phyloP scores from a whole-genome alignment of 1,139 yeast species.

The Arxiozyma slooffiae region DNA sequence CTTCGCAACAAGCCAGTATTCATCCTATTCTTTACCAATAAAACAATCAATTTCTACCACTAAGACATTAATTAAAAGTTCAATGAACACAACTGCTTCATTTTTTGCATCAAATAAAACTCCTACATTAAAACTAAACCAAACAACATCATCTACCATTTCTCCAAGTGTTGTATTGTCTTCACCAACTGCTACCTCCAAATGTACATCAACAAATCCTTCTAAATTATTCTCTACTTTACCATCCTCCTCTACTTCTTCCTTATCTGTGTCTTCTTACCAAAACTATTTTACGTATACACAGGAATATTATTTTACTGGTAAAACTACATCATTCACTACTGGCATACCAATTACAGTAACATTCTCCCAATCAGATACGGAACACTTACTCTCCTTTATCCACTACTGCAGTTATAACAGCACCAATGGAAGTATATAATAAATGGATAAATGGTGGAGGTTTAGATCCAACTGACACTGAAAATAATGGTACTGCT shows the following conservation, averaged over 20 bases:
- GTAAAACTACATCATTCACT: conserved; percentile 31
- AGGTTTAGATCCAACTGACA: conserved; percentile 5
- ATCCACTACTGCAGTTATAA: conserved; percentile 29
- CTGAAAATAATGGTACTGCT: neutral
- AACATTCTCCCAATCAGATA: conserved; percentile 9
- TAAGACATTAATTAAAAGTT: neutral
- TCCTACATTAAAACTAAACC: neutral
- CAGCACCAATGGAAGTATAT: conserved; percentile 29
- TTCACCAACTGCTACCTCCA: neutral
- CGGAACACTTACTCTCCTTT: conserved; percentile 7
- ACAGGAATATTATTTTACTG: conserved; percentile 37
- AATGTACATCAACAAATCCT: no score
- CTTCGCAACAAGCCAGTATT: neutral
- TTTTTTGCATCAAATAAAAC: neutral
- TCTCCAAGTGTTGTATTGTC: neutral
- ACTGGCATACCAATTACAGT: conserved; percentile 32
- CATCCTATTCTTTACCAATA: neutral
- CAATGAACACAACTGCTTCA: neutral
- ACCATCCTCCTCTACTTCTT: neutral
- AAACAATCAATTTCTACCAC: neutral
- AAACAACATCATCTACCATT: neutral
- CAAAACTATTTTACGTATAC: conserved; percentile 24
- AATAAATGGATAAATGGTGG: conserved; percentile 19
- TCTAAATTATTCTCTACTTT: no score
- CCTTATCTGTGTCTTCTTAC: neutral